Evolutionary conservation across 495 filamentous ascomycete genomes (phyloP).

Genomic region (Coniosporium apollinis): DNA sequence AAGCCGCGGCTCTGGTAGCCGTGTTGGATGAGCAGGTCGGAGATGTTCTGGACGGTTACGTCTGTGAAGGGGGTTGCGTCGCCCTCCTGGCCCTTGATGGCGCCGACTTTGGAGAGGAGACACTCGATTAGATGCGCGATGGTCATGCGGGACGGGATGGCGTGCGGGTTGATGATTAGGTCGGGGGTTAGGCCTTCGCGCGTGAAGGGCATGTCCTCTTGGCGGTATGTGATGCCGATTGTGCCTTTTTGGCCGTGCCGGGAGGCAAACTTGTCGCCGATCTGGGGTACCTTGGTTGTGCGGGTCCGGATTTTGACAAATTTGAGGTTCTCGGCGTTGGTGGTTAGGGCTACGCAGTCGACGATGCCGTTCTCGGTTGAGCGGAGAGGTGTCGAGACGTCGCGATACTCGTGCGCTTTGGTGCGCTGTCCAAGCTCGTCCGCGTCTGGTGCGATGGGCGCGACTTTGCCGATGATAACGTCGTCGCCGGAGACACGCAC

Average conservation of each 20-base stretch:
- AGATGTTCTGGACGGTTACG: slow-evolving; percentile 90
- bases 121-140: slow-evolving; percentile 99
- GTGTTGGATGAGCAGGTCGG: slow-evolving; percentile 68
- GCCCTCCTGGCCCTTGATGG: slow-evolving; percentile 80
- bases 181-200: slow-evolving; percentile 81
- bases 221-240: slow-evolving; percentile 91
- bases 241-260: slow-evolving; percentile 99
- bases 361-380: slow-evolving; percentile 95
- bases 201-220: slow-evolving; percentile 98
- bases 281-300: slow-evolving; percentile 95
- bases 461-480: slow-evolving; percentile 98
- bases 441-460: slow-evolving; percentile 77
- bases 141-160: slow-evolving; percentile 99
- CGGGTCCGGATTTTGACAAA: slow-evolving; percentile 96
- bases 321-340: slow-evolving; percentile 73
- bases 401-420: slow-evolving; percentile 76
- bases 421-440: slow-evolving; percentile 89
- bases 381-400: slow-evolving; percentile 83
- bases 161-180: slow-evolving; percentile 97
- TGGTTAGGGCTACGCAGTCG: slow-evolving; percentile 81
- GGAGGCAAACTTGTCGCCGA: slow-evolving; percentile 98
- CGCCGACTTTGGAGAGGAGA: slow-evolving; percentile 84
- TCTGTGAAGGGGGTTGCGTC: slow-evolving; percentile 98
- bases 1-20: slow-evolving; percentile 96
- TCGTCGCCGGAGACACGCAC: slow-evolving; percentile 92